These are phyloP conservation scores for Cetraspora pellucida DNA, from an alignment of 192 early-diverging fungal species.

Conservation along the genomic window DNA sequence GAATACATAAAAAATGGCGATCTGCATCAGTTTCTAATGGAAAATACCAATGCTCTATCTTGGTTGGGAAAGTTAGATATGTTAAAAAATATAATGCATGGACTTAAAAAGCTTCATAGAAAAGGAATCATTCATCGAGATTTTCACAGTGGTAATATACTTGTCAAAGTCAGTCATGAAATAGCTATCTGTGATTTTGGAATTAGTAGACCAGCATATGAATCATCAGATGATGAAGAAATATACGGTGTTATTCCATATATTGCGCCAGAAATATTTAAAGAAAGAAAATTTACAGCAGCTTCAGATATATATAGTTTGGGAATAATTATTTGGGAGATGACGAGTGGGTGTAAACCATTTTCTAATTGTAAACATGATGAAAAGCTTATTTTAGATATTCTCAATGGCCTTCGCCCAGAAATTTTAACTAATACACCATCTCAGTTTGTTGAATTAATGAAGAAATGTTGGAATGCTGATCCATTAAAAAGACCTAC, in stretches of 20 bases:
- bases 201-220: not conserved
- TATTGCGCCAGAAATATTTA: not conserved
- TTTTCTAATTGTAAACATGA: not conserved
- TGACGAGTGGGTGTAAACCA: not conserved
- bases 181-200: not conserved
- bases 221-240: not conserved
- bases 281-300: not conserved
- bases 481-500: not conserved
- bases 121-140: not conserved
- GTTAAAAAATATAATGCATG: no score
- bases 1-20: no score
- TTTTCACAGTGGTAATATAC: not conserved
- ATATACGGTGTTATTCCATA: not conserved
- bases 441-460: not conserved
- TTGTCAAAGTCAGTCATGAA: not conserved
- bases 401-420: not conserved
- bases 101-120: no score
- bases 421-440: not conserved
- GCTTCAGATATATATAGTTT: not conserved
- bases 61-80: no score
- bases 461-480: not conserved
- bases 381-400: not conserved
- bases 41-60: no score
- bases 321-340: not conserved
- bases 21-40: no score